Percentiles rank a stretch among this genome's conserved stretches.
Conservation (phyloP, 805 yeast genomes). For the Phaffomyces opuntiae region DNA sequence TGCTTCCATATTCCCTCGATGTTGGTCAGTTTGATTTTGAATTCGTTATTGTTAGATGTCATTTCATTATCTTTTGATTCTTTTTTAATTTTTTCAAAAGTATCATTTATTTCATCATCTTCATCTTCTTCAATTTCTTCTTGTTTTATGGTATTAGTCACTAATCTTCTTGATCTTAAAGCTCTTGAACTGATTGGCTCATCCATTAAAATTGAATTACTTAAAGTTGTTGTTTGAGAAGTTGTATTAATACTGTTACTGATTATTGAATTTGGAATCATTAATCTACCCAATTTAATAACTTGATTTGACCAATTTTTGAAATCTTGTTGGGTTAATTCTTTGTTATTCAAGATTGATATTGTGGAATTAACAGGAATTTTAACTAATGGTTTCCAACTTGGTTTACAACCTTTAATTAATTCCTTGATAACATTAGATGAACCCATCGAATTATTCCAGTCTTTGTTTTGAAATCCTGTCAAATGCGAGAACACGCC, state of each 20-base stretch:
- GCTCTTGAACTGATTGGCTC: conserved; percentile 6
- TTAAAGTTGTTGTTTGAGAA: not conserved
- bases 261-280: conserved; percentile 40
- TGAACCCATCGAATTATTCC: conserved; percentile 63
- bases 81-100: not conserved
- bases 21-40: too few relatives aligned
- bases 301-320: conserved; percentile 62
- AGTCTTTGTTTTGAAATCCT: conserved; percentile 52
- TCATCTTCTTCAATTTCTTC: conserved; percentile 10
- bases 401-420: conserved; percentile 58
- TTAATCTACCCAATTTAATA: conserved; percentile 51
- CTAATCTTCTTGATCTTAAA: conserved; percentile 12
- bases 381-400: conserved; percentile 54
- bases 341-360: not conserved
- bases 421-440: conserved; percentile 57
- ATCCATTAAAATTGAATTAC: not conserved
- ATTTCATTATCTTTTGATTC: not conserved
- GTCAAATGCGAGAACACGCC: conserved; percentile 75
- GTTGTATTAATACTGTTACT: conserved; percentile 1
- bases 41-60: not conserved
- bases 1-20: not conserved
- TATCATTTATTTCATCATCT: conserved; percentile 1
- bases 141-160: conserved; percentile 8
- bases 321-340: conserved; percentile 30
- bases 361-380: not conserved